Percentiles rank a stretch among this genome's conserved stretches.
Conservation (phyloP, 306 rosid species). For the Phaseolus lunatus region DNA sequence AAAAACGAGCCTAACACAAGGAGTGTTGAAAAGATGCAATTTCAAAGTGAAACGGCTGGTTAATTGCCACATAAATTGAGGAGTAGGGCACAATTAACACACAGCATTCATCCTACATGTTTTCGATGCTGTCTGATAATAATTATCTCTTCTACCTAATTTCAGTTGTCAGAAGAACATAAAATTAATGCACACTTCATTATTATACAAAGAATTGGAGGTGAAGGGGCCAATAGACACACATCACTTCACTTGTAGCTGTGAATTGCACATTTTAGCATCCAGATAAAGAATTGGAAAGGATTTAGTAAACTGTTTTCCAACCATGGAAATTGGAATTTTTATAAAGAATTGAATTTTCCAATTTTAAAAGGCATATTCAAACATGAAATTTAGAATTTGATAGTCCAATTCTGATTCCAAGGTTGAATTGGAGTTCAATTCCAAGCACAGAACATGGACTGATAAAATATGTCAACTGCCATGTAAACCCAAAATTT, state of each 20-base stretch:
- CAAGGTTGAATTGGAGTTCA: constrained; percentile 1
- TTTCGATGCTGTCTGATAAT: constrained; percentile 19
- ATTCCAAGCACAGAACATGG: constrained; percentile 16
- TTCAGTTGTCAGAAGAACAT: neutral
- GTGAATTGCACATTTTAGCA: constrained; percentile 10
- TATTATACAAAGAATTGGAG: neutral
- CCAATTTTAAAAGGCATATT: neutral
- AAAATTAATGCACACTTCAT: neutral
- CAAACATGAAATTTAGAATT: constrained; percentile 24
- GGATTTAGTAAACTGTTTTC: constrained; percentile 2
- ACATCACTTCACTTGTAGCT: neutral
- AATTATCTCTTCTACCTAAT: constrained; percentile 12
- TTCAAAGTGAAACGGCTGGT: neutral
- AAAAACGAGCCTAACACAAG: no score
- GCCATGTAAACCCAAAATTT: constrained; percentile 24
- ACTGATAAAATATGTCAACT: constrained; percentile 18
- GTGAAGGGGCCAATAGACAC: neutral
- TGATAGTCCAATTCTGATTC: constrained; percentile 17
- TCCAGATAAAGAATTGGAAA: constrained; percentile 9
- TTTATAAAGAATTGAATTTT: neutral
- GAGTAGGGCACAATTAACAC: neutral
- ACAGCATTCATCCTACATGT: neutral
- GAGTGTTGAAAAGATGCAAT: neutral
- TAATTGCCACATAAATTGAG: neutral
- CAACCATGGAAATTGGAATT: constrained; percentile 4